Evolutionary conservation across 495 filamentous ascomycete species (phyloP), one percentile per base, ranked within the genome.

Genomic region (Talaromyces nanjingensis): DNA sequence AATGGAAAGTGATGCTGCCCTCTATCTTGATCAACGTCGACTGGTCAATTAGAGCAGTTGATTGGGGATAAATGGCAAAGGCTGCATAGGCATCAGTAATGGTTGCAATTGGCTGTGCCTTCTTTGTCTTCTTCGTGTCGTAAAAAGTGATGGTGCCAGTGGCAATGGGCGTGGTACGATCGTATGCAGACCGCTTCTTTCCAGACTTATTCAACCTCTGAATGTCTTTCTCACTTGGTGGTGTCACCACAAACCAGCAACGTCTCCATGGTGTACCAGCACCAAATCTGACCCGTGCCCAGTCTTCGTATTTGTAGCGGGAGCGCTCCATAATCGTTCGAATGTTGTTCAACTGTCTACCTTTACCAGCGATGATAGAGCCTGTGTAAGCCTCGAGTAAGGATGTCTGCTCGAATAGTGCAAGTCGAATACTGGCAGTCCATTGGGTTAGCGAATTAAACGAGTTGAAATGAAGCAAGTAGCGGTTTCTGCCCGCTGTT

Each of bases 301-400:
- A 99, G 76, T 97, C 92, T 74, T 96, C 91, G 56, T 90, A 80
- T 60, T 86, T 89, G 60, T 90, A 83, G 57, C 82, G 84, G 24
- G 86, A 81, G 58, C 90, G 85, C 64, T 93, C 89, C 80, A 97
- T 87, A 65, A 99, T 93, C 11, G 86, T 71, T 58, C 86, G 86
- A 70, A 98, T 97, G 66, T 89, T 91, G 75, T 96, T 96, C 54
- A 99, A 76, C 0, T 71, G 70, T 70, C 91, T 96, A 18, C 92
- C 96, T 73, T 97, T 99, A 54, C 93, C 94, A 0, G 93, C 96
- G 70, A 99, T 92, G 55, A 99, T 80, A 33, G 94, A 91, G 14
- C 94, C 94, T 1, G 96, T 98, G 71, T 99, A 99, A 7, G 93
- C 91, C 76, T 99, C 94, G 70, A 97, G 93, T 9, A 99, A 78